Evolutionary conservation across 2,329 filamentous ascomycete species (phyloP), one percentile per base, ranked within the genome.

Genomic region (Metarhizium brunneum): DNA sequence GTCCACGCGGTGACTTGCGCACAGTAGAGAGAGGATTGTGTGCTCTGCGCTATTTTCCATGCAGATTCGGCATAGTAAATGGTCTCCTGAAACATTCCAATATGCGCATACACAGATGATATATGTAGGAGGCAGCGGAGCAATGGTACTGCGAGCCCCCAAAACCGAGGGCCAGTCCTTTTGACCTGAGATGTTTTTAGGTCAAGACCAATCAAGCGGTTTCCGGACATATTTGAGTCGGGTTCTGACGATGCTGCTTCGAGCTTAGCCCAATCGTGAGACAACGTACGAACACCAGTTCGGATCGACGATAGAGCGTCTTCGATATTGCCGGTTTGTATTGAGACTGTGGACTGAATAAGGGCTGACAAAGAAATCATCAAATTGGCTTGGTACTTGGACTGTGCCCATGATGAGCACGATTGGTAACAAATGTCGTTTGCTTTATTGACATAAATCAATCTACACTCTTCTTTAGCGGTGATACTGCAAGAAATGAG

Each of bases 21-120:
- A 47, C 75, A 70, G 62, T 81, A 80, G 13, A 85, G 76, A 40
- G 80, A 76, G 0, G 87, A 85, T 50, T 80, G 76, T 8, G 88
- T 81, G n/a, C 80, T 82, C 57, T 80, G 78, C 25, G 89, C 89
- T 57, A 95, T 81, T 64, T 87, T 90, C 54, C 87, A 77, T 0
- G 91, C 91, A 63, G 94, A 88, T 62, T 96, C 87, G 1, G 87
- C 86, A 62, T 95, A 95, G 67, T 92, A 94, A 0, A 92, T 73
- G 2, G 92, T 92, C 68, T 97, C 92, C 58, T 90, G 85, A 60
- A 91, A 90, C 71, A 95, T 81, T 32, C 94, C 94, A 59, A 94
- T 82, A 60, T 95, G 87, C 1, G 87, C 84, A 62, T 92, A 96
- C 1, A 95, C 76, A 4, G 81, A 80, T 0, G 90, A 90, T 3